phyloP scores from a whole-genome alignment of 345 rosid species.

The Salix purpurea region DNA sequence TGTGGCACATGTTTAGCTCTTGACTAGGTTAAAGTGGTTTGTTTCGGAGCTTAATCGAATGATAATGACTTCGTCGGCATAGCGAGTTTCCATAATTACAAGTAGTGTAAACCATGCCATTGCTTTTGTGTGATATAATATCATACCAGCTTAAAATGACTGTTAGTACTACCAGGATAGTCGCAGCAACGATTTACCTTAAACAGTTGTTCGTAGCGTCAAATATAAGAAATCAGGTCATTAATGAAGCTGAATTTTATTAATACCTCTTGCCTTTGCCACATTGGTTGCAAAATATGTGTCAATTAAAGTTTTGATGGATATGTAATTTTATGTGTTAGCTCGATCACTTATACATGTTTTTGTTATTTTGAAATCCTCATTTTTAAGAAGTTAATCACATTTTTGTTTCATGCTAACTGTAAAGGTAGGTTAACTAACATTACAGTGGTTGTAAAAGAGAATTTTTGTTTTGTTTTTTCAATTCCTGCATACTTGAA shows the following conservation, averaged over 20 bases:
- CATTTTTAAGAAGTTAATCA: not conserved
- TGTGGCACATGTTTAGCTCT: not conserved
- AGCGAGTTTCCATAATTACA: not conserved
- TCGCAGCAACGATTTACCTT: not conserved
- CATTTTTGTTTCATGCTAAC: not conserved
- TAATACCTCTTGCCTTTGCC: too few relatives aligned
- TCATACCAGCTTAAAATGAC: not conserved
- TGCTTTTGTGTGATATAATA: not conserved
- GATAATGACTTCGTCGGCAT: not conserved
- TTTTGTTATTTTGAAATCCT: not conserved
- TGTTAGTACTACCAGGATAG: not conserved
- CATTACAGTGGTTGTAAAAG: not conserved
- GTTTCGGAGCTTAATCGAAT: not conserved
- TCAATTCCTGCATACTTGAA: not conserved
- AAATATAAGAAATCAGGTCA: not conserved
- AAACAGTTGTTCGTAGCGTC: not conserved
- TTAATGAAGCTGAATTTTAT: not conserved
- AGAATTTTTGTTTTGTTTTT: not conserved
- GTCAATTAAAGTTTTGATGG: not conserved
- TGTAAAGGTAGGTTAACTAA: not conserved
- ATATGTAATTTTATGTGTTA: not conserved
- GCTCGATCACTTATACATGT: not conserved
- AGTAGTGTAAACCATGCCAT: not conserved
- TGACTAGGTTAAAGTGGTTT: constrained; percentile 10
- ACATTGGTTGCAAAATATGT: not conserved